Percentiles rank a stretch among this genome's conserved stretches.
Evolutionary conservation across 2,329 filamentous ascomycete genomes (phyloP).

Genomic region (Myriangium duriaei): DNA sequence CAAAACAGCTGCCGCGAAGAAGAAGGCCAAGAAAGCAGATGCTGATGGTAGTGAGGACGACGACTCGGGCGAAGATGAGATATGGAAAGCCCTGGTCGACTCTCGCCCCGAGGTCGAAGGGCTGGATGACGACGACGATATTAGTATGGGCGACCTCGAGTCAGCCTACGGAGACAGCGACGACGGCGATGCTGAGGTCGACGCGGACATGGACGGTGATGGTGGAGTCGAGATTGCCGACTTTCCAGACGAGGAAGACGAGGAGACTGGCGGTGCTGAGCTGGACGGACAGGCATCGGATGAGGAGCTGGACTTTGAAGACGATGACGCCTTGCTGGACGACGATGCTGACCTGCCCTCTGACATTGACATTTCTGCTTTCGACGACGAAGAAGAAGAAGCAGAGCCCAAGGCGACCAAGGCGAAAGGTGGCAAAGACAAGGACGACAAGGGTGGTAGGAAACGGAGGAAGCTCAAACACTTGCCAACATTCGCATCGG

Average conservation of each 20-base stretch:
- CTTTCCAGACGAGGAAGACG: slow-evolving; percentile 46
- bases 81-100: slow-evolving; percentile 82
- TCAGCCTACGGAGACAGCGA: slow-evolving; percentile 25
- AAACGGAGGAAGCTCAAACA: slow-evolving; percentile 78
- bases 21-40: slow-evolving; percentile 36
- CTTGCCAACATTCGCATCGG: slow-evolving; percentile 84
- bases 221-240: slow-evolving; percentile 41
- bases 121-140: slow-evolving; percentile 44
- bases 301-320: slow-evolving; percentile 41
- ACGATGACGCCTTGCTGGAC: slow-evolving; percentile 28
- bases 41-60: slow-evolving; percentile 31
- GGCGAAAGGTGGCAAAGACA: slow-evolving; percentile 15
- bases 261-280: slow-evolving; percentile 30
- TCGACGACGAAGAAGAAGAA: slow-evolving; percentile 32
- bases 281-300: slow-evolving; percentile 32
- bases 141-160: slow-evolving; percentile 38
- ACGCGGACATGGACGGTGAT: slow-evolving; percentile 36
- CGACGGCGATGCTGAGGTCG: slow-evolving; percentile 20
- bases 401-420: slow-evolving; percentile 24
- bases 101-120: slow-evolving; percentile 66
- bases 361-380: slow-evolving; percentile 37
- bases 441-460: slow-evolving; percentile 37
- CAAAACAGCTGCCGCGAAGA: slow-evolving; percentile 44
- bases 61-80: slow-evolving; percentile 49
- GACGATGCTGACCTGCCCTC: slow-evolving; percentile 43